Conservation (phyloP, 179 eudicot species). For the Corrigiola litoralis region DNA sequence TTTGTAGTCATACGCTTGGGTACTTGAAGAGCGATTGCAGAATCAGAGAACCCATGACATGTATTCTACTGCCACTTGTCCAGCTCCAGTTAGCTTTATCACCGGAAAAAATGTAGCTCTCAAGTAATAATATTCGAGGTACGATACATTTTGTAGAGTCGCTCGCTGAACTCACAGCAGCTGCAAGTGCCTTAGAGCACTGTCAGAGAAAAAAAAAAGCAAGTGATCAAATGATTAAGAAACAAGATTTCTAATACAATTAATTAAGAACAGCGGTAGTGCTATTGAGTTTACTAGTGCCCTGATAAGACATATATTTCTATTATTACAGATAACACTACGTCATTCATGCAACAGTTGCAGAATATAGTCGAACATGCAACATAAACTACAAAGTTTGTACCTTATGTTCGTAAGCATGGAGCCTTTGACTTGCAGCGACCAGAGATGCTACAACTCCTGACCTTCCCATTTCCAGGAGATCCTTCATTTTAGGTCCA, state of each 20-base stretch:
- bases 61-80: constrained; percentile 65
- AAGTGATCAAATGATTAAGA: background rate
- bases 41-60: constrained; percentile 78
- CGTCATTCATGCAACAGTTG: background rate
- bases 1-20: constrained; percentile 87
- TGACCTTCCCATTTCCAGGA: constrained; percentile 58
- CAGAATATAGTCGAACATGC: background rate
- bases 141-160: constrained; percentile 61
- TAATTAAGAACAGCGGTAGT: too few relatives aligned
- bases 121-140: constrained; percentile 72
- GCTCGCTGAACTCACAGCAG: constrained; percentile 49
- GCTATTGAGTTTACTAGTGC: background rate
- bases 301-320: background rate
- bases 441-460: constrained; percentile 89
- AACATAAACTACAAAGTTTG: background rate
- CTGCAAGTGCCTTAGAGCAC: constrained; percentile 85
- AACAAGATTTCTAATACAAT: too few relatives aligned
- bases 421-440: constrained; percentile 80
- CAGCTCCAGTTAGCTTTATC: constrained; percentile 83
- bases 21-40: constrained; percentile 70
- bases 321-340: background rate
- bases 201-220: constrained; percentile 24
- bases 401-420: constrained; percentile 68
- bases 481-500: constrained; percentile 64
- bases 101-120: constrained; percentile 55